Percentiles rank a stretch among this genome's conserved stretches.
Evolutionary conservation across 2,329 filamentous ascomycete genomes (phyloP).

Genomic region (Aspergillus vadensis): DNA sequence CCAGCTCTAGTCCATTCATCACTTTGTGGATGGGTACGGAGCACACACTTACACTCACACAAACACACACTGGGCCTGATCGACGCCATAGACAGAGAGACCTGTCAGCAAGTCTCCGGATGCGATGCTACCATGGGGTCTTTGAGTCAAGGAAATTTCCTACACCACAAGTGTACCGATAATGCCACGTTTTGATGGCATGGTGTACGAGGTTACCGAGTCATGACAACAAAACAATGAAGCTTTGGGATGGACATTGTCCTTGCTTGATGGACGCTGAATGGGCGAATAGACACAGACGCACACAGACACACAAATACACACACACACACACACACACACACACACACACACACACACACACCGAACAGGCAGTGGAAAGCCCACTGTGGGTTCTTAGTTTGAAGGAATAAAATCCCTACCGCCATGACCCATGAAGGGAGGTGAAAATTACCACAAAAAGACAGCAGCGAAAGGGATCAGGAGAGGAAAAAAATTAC

Average conservation of each 20-base stretch:
- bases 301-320: not conserved
- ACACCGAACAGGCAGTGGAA: conserved; percentile 10
- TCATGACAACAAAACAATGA: conserved; percentile 6
- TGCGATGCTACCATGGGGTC: conserved; percentile 12
- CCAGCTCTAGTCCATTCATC: not conserved
- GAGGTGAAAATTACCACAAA: not conserved
- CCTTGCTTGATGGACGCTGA: conserved; percentile 10
- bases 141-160: conserved; percentile 13
- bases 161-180: conserved; percentile 12
- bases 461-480: not conserved
- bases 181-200: conserved; percentile 23
- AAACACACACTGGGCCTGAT: conserved; percentile 1
- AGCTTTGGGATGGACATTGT: not conserved
- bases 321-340: conserved; percentile 4
- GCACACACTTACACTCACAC: not conserved
- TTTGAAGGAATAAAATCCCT: conserved; percentile 5
- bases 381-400: conserved; percentile 9
- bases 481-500: too few relatives aligned
- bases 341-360: not conserved
- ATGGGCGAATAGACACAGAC: not conserved
- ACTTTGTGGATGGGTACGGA: not conserved
- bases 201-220: conserved; percentile 8
- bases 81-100: conserved; percentile 11
- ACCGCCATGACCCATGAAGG: conserved; percentile 1
- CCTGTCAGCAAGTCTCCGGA: conserved; percentile 19